Percentiles rank a stretch among this genome's conserved stretches.
phyloP scores from a whole-genome alignment of 768 basidiomycete species.

The Kwoniella botswanensis region DNA sequence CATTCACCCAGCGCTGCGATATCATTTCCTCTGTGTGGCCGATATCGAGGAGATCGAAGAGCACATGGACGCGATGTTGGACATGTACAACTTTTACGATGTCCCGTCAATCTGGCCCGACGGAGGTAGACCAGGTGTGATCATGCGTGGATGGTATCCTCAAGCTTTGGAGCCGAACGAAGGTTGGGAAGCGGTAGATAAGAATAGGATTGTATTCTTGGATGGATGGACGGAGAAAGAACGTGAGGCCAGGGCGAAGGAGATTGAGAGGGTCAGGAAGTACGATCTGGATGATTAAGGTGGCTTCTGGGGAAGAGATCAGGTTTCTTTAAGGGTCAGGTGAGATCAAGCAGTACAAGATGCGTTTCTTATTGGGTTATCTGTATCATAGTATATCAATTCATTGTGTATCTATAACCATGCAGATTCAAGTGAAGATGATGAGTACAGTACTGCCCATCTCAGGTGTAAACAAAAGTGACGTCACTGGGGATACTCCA shows the following conservation, averaged over 20 bases:
- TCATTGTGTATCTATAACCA: not conserved
- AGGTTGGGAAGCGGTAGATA: constrained; percentile 20
- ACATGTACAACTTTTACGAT: constrained; percentile 18
- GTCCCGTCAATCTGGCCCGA: constrained; percentile 13
- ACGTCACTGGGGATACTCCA: not conserved
- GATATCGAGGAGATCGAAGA: constrained; percentile 25
- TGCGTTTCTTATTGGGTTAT: not conserved
- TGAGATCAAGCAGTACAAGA: not conserved
- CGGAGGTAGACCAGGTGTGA: constrained; percentile 8
- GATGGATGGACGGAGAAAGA: constrained; percentile 16
- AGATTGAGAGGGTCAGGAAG: constrained; percentile 14
- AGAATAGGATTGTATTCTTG: constrained; percentile 14
- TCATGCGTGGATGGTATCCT: constrained; percentile 23
- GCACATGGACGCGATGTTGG: constrained; percentile 19
- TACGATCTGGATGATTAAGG: constrained; percentile 6
- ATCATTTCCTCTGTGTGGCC: constrained; percentile 24
- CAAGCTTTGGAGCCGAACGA: constrained; percentile 19
- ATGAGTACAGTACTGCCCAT: too few species aligned
- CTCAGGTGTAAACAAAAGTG: constrained; percentile 1
- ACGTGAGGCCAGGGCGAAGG: constrained; percentile 5
- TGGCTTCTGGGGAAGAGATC: too few species aligned
- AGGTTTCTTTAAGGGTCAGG: too few species aligned
- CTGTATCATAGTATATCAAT: not conserved
- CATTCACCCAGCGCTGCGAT: constrained; percentile 19
- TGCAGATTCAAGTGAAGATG: not conserved